Base-by-base conservation (phyloP, 1,284 basidiomycete species). In the Ganoderma sinense region DNA sequence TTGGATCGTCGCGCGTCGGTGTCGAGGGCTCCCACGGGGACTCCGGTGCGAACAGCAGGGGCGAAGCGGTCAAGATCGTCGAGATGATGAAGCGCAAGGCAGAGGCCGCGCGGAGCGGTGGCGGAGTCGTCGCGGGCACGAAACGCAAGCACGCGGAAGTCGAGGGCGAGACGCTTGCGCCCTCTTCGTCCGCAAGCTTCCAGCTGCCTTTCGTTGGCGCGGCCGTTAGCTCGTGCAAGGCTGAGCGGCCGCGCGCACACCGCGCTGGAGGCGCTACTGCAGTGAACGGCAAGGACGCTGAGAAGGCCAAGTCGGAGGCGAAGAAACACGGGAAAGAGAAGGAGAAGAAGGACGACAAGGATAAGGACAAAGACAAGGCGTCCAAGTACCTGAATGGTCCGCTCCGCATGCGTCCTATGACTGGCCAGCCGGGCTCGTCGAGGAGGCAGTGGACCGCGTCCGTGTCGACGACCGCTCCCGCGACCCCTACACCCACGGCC, bases 101-200 rank as follows among this genome's bases (percentile, higher is more conserved):
- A 0, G 84, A 86, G 73, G 76, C 74, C 14, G 79, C 77, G 20
- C 79, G 80, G 70, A 23, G 74, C 71, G 72, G 72, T 40, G 60
- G 65, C 60, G 73, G 64, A 68, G 70, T 64, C 39, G 67, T 55
- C 2, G 74, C 79, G 29, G 83, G 83, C 14, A 78, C 82, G 75
- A 91, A 91, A 81, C 80, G 89, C 74, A 91, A 90, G 75, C 85
- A 84, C 45, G 81, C 81, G 2, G 87, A 88, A 20, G 71, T 77
- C n/a, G 80, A 80, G 53, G 73, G 78, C 33, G 77, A 78, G 64
- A 75, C 69, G 65, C 66, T 75, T 29, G 43, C 63, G 29, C 39
- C 33, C 13, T 61, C 56, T 18, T 59, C 33, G 33, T 36, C 59
- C 26, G 75, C 77, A 18, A 82, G 81, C 59, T 87, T 88, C 73